Conservation (phyloP, 805 yeast genomes). For the Ogataea nitratoaversa region DNA sequence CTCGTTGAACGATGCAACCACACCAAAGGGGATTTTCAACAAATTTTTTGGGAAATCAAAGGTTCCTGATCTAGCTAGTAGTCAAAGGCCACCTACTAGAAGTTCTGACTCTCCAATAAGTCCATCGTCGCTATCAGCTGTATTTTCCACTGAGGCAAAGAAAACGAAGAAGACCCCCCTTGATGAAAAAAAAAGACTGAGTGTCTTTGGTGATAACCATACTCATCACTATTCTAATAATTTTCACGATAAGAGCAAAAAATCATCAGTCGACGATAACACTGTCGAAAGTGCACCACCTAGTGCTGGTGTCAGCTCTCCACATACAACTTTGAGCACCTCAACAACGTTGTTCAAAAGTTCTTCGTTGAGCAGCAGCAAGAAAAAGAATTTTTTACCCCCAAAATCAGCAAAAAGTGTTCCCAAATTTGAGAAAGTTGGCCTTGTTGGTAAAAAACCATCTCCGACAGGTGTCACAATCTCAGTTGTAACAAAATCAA, state of each 20-base stretch:
- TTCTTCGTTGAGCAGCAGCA: slow-evolving; percentile 3
- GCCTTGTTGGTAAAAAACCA: slow-evolving; percentile 33
- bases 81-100: slow-evolving; percentile 5
- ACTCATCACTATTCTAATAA: neutral
- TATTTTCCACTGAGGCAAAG: slow-evolving; percentile 8
- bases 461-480: slow-evolving; percentile 32
- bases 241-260: slow-evolving; percentile 7
- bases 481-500: slow-evolving; percentile 28
- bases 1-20: slow-evolving; percentile 24
- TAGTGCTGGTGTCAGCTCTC: neutral
- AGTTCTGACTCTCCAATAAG: slow-evolving; percentile 24
- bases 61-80: slow-evolving; percentile 8
- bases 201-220: slow-evolving; percentile 14
- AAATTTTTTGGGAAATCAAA: slow-evolving; percentile 28
- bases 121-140: slow-evolving; percentile 19
- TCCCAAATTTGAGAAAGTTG: slow-evolving; percentile 29
- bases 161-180: slow-evolving; percentile 10
- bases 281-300: neutral
- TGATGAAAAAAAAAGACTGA: slow-evolving; percentile 18
- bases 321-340: neutral
- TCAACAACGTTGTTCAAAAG: neutral
- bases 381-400: slow-evolving; percentile 5
- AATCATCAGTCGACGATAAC: neutral
- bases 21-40: slow-evolving; percentile 28
- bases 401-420: slow-evolving; percentile 10